Base-by-base conservation (phyloP, 1,284 basidiomycete genomes). In the Lignosus rhinocerotis region DNA sequence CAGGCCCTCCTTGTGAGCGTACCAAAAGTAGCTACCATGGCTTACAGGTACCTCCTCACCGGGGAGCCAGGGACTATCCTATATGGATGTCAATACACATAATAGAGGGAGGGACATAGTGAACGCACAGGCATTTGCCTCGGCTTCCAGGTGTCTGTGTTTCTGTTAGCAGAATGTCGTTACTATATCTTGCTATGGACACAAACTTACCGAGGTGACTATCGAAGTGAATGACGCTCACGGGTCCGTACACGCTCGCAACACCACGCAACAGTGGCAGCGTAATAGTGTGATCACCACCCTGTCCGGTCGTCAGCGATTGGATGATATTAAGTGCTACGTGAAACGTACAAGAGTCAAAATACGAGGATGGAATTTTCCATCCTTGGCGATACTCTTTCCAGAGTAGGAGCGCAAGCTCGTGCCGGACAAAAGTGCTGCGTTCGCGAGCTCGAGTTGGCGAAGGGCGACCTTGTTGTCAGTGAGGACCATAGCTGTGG, bases 221-320 rank as follows among this genome's bases (percentile, higher is more conserved):
- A 55, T 78, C 76, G 53, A 77, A 77, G 67, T 78, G 76, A 12
- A 78, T 74, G 2, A 77, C 76, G 36, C 73, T 70, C 41, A 78
- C 70, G 6, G 73, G 73, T 0, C 76, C 76, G 55, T 77, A 77
- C 9, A 74, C 66, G 16, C 68, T 68, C 7, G 70, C 65, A 12
- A 78, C 69, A 2, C 73, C 72, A 2, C 76, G 68, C 8, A 78
- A 63, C 14, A 77, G 66, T 2, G 76, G 75, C 0, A 77, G 69
- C 1, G 75, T 74, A 60, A 78, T 74, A 31, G 75, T 74, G 64
- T 77, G 76, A 51, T 78, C 76, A 11, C 76, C 76, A 16, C 76
- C 76, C 32, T 43, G 44, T 19, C 34, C n/a, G 2, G 11, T 16
- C 2, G 39, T 42, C 39, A 42, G 36, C 36, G 36, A 38, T 10